Evolutionary conservation across 495 filamentous ascomycete species (phyloP), one percentile per base, ranked within the genome.

Genomic region (Haplographium delicatum): DNA sequence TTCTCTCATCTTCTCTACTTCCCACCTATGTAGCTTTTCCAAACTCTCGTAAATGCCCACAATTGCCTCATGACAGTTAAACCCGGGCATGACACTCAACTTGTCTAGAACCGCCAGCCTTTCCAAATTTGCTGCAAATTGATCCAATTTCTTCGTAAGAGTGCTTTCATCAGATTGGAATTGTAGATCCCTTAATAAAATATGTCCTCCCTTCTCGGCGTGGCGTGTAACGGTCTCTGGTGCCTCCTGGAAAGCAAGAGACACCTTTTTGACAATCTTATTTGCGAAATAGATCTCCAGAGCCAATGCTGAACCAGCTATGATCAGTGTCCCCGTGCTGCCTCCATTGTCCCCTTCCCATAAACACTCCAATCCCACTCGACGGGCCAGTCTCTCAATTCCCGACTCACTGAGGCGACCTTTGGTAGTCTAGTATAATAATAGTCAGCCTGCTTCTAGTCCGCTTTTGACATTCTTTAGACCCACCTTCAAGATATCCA

Each of bases 1-100:
- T 43, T 73, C 64, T 38, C 79, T 74, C 6, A 83, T 56, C 46
- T 76, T 80, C 60, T 80, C 78, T 40, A 83, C 64, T 59, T 91
- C 86, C 64, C 82, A 79, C 55, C 83, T 64, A 67, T 85, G 80
- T 55, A 93, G 57, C 49, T 66, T 76, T 18, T 68, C 63, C 24
- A 91, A 64, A 53, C 82, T 85, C 41, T 72, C 73, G 62, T 82
- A 84, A 4, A 98, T 72, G 5, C 89, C 89, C 25, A 85, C 85
- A 13, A 96, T 74, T 5, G 90, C 93, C 65, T 93, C 88, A 62
- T 90, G 89, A 65, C 93, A 89, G 56, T 91, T 93, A 8, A 96
- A 72, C 18, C 79, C 79, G 26, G 83, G 83, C 5, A 69, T 70
- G 18, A 73, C 67, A 64, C 91, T 91, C 52, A 96, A 73, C 56